Conservation (phyloP, 2,329 filamentous ascomycete genomes). For the Chrysosporium queenslandicum region DNA sequence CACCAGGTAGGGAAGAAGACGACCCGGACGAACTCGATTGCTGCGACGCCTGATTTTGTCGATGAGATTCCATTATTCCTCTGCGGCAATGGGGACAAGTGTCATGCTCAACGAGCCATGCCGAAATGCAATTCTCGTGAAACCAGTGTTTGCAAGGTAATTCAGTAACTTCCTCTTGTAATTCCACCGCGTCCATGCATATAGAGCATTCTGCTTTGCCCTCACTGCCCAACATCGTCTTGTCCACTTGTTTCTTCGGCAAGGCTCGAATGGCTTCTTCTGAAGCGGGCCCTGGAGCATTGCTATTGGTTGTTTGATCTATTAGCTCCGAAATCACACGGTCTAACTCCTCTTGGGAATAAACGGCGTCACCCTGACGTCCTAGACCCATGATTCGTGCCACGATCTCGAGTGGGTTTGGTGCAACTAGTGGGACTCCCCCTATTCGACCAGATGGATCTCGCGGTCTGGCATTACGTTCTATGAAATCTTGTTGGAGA, state of each 20-base stretch:
- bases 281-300: conserved; percentile 72
- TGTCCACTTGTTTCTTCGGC: conserved; percentile 59
- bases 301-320: conserved; percentile 64
- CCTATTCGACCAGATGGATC: conserved; percentile 1
- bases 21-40: neutral
- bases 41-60: neutral
- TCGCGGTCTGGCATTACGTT: conserved; percentile 2
- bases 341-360: conserved; percentile 82
- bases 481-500: conserved; percentile 1
- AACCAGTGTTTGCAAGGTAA: conserved; percentile 93
- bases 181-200: conserved; percentile 74
- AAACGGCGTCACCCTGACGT: conserved; percentile 54
- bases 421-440: conserved; percentile 10
- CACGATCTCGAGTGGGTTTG: conserved; percentile 11
- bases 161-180: conserved; percentile 63
- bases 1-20: neutral
- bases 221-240: conserved; percentile 58
- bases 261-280: conserved; percentile 63
- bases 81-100: conserved; percentile 61
- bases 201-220: conserved; percentile 77
- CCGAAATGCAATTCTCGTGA: conserved; percentile 67
- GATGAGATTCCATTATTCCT: conserved; percentile 23
- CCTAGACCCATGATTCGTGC: conserved; percentile 12
- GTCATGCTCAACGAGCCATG: conserved; percentile 84
- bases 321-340: conserved; percentile 78